phyloP scores from a whole-genome alignment of 352 stramenopile genomes.

The Globisporangium nodosum region DNA sequence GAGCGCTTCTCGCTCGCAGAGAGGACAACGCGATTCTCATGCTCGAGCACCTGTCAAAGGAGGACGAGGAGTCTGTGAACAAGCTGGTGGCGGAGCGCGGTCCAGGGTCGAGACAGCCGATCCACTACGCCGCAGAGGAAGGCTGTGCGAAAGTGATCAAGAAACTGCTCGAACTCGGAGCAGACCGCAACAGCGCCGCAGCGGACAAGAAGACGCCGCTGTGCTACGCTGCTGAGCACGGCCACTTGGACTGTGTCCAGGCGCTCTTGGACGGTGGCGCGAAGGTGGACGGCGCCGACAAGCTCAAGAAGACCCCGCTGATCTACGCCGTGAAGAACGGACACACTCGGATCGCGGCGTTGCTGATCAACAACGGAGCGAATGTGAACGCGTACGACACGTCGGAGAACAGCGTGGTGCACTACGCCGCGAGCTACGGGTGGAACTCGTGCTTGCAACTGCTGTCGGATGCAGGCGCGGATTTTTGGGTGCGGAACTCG shows the following conservation, averaged over 20 bases:
- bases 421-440: slow-evolving; percentile 75
- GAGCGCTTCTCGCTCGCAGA: slow-evolving; percentile 32
- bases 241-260: slow-evolving; percentile 51
- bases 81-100: slow-evolving; percentile 47
- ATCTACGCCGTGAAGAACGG: slow-evolving; percentile 79
- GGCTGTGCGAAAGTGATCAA: slow-evolving; percentile 38
- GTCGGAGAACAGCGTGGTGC: slow-evolving; percentile 67
- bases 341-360: slow-evolving; percentile 36
- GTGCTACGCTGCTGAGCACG: slow-evolving; percentile 48
- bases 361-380: slow-evolving; percentile 60
- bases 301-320: slow-evolving; percentile 74
- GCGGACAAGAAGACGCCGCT: slow-evolving; percentile 52
- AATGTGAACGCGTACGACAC: slow-evolving; percentile 77
- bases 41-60: slow-evolving; percentile 44
- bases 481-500: slow-evolving; percentile 65
- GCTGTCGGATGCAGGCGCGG: slow-evolving; percentile 42
- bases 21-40: slow-evolving; percentile 59
- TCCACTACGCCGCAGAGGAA: slow-evolving; percentile 51
- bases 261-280: slow-evolving; percentile 43
- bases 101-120: slow-evolving; percentile 39
- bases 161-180: slow-evolving; percentile 44
- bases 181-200: slow-evolving; percentile 44
- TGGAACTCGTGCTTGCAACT: slow-evolving; percentile 65
- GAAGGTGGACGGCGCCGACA: slow-evolving; percentile 59
- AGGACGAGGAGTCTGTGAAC: slow-evolving; percentile 21